A percentile compares a stretch with the other conserved stretches of the same genome.
Evolutionary conservation across 2,329 filamentous ascomycete genomes (phyloP).

Genomic region (Botryotinia globosa): DNA sequence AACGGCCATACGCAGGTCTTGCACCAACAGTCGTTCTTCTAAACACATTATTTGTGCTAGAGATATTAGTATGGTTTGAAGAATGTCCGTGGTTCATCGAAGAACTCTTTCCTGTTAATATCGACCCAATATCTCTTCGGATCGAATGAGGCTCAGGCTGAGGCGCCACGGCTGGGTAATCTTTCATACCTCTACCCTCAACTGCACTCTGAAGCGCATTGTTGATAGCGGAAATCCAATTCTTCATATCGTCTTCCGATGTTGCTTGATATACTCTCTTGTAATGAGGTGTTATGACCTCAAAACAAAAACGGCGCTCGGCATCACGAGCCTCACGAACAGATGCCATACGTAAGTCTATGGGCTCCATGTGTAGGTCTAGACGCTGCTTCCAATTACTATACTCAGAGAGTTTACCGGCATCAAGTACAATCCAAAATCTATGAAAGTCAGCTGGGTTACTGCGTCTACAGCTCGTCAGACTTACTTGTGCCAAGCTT

Average conservation of each 20-base stretch:
- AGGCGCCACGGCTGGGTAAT: constrained; percentile 45
- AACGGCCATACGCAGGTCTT: constrained; percentile 68
- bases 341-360: constrained; percentile 94
- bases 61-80: constrained; percentile 43
- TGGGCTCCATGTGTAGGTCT: constrained; percentile 96
- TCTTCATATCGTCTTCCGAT: constrained; percentile 96
- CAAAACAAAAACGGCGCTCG: constrained; percentile 94
- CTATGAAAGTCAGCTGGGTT: constrained; percentile 48
- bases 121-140: constrained; percentile 85
- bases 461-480: not conserved
- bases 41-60: constrained; percentile 58
- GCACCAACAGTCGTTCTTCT: constrained; percentile 90
- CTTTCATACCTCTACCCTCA: constrained; percentile 68
- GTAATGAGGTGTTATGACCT: constrained; percentile 94
- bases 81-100: constrained; percentile 53
- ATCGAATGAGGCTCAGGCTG: constrained; percentile 50
- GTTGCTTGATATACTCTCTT: constrained; percentile 97
- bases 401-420: constrained; percentile 95
- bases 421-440: constrained; percentile 98
- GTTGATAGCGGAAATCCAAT: constrained; percentile 94
- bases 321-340: constrained; percentile 93
- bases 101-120: constrained; percentile 87
- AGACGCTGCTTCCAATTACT: constrained; percentile 99
- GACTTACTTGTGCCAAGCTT: constrained; percentile 96
- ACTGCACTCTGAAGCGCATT: constrained; percentile 96